Evolutionary conservation across 2,329 filamentous ascomycete species (phyloP).

Genomic region (Fusarium bulbicola): DNA sequence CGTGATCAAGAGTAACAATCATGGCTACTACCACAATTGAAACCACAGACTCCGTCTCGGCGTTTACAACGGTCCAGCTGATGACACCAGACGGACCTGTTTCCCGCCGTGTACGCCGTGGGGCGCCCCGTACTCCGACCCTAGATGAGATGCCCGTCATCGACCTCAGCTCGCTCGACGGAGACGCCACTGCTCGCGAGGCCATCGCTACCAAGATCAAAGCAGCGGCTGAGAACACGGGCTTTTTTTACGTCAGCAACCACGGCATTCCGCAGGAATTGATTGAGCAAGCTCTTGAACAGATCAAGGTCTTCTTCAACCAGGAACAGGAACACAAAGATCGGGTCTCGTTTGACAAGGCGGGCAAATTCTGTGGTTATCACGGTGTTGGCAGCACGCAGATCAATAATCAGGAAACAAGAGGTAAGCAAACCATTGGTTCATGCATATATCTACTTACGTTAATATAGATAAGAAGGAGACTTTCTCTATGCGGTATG

Average conservation of each 20-base stretch:
- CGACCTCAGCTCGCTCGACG: neutral
- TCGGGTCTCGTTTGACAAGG: neutral
- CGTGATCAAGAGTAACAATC: rapidly evolving
- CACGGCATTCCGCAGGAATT: neutral
- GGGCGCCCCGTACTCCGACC: slow-evolving; percentile 6
- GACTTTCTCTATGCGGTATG: slow-evolving; percentile 14
- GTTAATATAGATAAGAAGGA: neutral
- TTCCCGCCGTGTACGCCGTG: slow-evolving; percentile 6
- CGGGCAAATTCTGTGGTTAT: slow-evolving; percentile 14
- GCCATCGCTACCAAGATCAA: neutral
- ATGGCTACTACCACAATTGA: neutral
- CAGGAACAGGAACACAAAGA: neutral
- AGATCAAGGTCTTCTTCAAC: neutral
- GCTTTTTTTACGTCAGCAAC: neutral
- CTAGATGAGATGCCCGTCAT: slow-evolving; percentile 3
- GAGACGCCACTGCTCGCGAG: neutral
- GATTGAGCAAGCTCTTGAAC: neutral
- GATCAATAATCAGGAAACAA: slow-evolving; percentile 8
- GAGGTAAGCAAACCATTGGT: neutral
- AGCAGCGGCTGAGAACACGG: neutral
- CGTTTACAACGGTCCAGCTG: slow-evolving; percentile 3
- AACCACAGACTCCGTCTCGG: neutral
- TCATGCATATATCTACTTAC: neutral
- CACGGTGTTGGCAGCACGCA: slow-evolving; percentile 1
- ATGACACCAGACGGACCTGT: slow-evolving; percentile 4